A percentile compares a stretch with the other conserved stretches of the same genome.
Conservation (phyloP, 495 filamentous ascomycete genomes). For the Aspergillus sparsus region DNA sequence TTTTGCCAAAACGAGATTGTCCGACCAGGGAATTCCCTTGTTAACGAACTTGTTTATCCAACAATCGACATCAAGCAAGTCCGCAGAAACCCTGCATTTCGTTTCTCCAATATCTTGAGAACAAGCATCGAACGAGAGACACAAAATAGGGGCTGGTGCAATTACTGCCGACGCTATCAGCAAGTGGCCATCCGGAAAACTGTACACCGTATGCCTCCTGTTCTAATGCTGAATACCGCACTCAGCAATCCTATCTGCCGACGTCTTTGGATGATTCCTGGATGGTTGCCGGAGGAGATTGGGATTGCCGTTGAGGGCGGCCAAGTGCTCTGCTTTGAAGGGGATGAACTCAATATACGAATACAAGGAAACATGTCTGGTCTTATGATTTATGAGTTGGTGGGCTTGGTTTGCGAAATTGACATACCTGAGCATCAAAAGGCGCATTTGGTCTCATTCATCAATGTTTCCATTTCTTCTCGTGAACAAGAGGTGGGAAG, state of each 20-base stretch:
- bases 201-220: conserved; percentile 73
- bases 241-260: conserved; percentile 68
- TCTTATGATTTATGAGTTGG: conserved; percentile 83
- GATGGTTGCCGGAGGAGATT: conserved; percentile 90
- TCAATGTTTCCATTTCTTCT: conserved; percentile 79
- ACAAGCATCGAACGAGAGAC: conserved; percentile 83
- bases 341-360: conserved; percentile 66
- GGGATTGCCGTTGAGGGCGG: conserved; percentile 80
- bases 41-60: conserved; percentile 87
- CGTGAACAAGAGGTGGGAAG: conserved; percentile 53
- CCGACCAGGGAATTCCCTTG: conserved; percentile 64
- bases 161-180: conserved; percentile 82
- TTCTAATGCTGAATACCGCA: conserved; percentile 82
- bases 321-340: conserved; percentile 87
- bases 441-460: conserved; percentile 85
- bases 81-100: conserved; percentile 56
- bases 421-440: conserved; percentile 80
- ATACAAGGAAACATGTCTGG: conserved; percentile 61
- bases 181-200: conserved; percentile 75
- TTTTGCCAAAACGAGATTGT: conserved; percentile 78
- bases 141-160: conserved; percentile 85
- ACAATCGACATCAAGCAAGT: conserved; percentile 46
- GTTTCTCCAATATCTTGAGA: conserved; percentile 82
- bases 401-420: conserved; percentile 89
- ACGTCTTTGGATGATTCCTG: conserved; percentile 80